Conservation (phyloP, 805 yeast species). For the Barnettozyma salicaria region DNA sequence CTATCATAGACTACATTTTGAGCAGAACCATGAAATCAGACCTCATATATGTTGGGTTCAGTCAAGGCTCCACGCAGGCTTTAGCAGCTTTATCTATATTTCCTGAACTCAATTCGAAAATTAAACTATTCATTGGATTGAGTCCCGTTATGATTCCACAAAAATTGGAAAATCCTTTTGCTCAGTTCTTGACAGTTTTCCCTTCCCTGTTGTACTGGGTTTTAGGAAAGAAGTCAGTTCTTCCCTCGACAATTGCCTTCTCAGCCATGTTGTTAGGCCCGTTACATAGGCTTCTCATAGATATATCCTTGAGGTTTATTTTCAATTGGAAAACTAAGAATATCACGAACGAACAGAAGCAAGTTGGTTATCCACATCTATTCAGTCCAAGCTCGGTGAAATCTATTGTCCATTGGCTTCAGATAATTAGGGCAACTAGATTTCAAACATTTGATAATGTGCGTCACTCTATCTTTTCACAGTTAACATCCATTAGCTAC, state of each 20-base stretch:
- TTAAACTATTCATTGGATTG: conserved; percentile 63
- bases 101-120: conserved; percentile 52
- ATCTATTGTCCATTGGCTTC: conserved; percentile 94
- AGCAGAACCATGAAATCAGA: conserved; percentile 45
- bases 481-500: conserved; percentile 2
- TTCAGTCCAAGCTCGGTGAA: conserved; percentile 91
- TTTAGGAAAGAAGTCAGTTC: conserved; percentile 68
- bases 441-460: conserved; percentile 88
- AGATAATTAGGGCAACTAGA: conserved; percentile 66
- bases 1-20: conserved; percentile 68
- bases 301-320: conserved; percentile 55
- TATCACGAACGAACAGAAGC: conserved; percentile 67
- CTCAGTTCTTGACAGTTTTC: conserved; percentile 69
- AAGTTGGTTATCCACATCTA: conserved; percentile 76
- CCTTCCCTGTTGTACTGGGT: conserved; percentile 68
- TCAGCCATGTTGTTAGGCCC: conserved; percentile 71
- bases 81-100: conserved; percentile 77
- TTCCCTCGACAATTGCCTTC: conserved; percentile 78
- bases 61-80: conserved; percentile 93
- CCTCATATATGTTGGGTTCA: conserved; percentile 78
- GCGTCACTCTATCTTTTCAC: conserved; percentile 6
- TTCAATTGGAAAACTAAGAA: conserved; percentile 78
- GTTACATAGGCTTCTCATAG: conserved; percentile 65
- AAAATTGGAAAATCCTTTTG: conserved; percentile 69
- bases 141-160: conserved; percentile 95